These are phyloP conservation scores for Cercospora berteroae DNA, from an alignment of 2,329 filamentous ascomycete species.

Conservation along the genomic window DNA sequence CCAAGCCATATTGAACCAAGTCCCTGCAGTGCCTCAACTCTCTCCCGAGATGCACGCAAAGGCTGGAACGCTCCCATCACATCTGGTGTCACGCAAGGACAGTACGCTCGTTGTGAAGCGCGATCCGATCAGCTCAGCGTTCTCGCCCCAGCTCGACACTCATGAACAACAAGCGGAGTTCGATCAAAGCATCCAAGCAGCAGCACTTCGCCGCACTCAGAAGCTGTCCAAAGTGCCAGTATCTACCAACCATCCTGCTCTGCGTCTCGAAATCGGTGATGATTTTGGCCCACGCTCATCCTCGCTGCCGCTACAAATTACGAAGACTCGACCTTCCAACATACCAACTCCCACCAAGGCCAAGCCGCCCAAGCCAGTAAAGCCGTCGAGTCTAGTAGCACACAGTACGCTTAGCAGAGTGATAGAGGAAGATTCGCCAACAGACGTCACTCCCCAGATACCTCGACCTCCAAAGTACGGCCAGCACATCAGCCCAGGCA, in stretches of 20 bases:
- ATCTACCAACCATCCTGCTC: slow-evolving; percentile 8
- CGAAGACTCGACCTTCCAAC: slow-evolving; percentile 5
- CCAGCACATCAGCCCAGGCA: slow-evolving; percentile 9
- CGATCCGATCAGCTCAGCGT: not conserved
- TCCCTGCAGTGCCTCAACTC: not conserved
- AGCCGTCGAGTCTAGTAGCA: not conserved
- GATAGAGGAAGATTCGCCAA: slow-evolving; percentile 9
- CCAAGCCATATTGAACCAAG: not conserved
- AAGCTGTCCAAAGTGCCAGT: slow-evolving; percentile 6
- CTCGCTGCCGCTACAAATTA: not conserved
- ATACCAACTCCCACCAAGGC: slow-evolving; percentile 15
- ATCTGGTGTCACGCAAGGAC: not conserved
- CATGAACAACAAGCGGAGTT: slow-evolving; percentile 7
- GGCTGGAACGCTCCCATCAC: not conserved
- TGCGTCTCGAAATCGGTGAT: not conserved
- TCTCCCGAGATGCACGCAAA: slow-evolving; percentile 5
- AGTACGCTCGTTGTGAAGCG: slow-evolving; percentile 4
- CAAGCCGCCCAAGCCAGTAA: slow-evolving; percentile 8
- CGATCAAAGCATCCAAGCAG: slow-evolving; percentile 4
- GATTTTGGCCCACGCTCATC: not conserved
- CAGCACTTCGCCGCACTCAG: slow-evolving; percentile 4
- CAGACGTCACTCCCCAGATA: not conserved
- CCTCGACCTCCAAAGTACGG: slow-evolving; percentile 12
- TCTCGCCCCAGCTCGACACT: slow-evolving; percentile 8
- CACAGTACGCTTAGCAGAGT: slow-evolving; percentile 7